phyloP scores from a whole-genome alignment of 345 rosid species.

The Moricandia arvensis region DNA sequence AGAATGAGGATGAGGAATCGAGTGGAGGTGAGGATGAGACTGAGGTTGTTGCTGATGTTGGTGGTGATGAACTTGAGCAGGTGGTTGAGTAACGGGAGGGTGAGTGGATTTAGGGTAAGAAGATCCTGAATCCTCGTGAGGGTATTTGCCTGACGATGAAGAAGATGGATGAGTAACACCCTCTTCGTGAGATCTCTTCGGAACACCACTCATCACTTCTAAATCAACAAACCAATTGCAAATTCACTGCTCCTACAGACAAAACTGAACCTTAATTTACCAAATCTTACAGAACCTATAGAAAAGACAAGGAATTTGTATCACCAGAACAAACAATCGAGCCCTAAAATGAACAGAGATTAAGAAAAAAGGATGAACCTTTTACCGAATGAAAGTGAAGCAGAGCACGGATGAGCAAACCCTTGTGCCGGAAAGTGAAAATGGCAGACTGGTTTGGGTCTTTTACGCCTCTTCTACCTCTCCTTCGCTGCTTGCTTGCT shows the following conservation, averaged over 20 bases:
- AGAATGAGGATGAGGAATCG: slow-evolving; percentile 47
- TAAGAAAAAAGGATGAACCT: not conserved
- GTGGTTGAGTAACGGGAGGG: slow-evolving; percentile 28
- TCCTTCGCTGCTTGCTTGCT: not conserved
- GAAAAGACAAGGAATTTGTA: not conserved
- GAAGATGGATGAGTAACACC: slow-evolving; percentile 64
- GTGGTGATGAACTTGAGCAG: slow-evolving; percentile 48
- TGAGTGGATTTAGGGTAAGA: slow-evolving; percentile 59
- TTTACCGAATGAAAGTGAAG: slow-evolving; percentile 16
- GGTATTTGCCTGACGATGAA: slow-evolving; percentile 64
- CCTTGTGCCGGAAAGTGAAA: not conserved
- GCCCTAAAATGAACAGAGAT: slow-evolving; percentile 6
- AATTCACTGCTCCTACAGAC: not conserved
- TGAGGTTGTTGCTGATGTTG: slow-evolving; percentile 40
- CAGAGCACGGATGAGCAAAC: slow-evolving; percentile 15
- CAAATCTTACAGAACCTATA: not conserved
- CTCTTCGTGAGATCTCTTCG: slow-evolving; percentile 87
- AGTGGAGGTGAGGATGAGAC: slow-evolving; percentile 29
- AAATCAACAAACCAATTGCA: not conserved
- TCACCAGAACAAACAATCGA: slow-evolving; percentile 17
- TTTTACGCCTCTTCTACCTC: not conserved
- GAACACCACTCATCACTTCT: slow-evolving; percentile 67
- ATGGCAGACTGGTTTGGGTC: not conserved
- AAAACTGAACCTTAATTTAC: not conserved
- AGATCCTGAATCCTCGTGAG: slow-evolving; percentile 60